These are phyloP conservation scores for Lasiodiplodia sp. DNA, from an alignment of 2,329 filamentous ascomycete species.

Conservation along the genomic window DNA sequence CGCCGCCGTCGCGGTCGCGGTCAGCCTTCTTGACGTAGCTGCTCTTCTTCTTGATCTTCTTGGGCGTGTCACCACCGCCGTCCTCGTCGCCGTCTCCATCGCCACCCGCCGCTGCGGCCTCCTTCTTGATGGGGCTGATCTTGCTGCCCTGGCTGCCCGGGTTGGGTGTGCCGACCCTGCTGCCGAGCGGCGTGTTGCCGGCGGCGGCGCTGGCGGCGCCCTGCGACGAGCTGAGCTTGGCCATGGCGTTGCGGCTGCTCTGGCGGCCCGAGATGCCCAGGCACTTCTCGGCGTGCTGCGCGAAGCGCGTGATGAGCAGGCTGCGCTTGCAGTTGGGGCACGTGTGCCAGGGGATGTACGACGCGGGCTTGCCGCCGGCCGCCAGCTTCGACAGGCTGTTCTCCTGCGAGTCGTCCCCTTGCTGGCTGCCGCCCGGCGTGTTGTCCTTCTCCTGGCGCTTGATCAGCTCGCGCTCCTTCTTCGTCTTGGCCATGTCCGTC, in stretches of 20 bases:
- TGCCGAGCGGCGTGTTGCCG: constrained; percentile 53
- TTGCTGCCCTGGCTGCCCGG: constrained; percentile 45
- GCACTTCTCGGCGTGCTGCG: constrained; percentile 68
- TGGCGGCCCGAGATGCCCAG: constrained; percentile 64
- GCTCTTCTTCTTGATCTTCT: constrained; percentile 60
- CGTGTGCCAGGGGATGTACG: constrained; percentile 61
- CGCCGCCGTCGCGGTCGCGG: constrained; percentile 38
- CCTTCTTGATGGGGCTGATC: constrained; percentile 41
- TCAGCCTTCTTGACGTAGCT: constrained; percentile 51
- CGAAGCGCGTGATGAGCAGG: constrained; percentile 66
- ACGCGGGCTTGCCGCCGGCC: constrained; percentile 54
- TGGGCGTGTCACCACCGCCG: constrained; percentile 51
- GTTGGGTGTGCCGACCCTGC: constrained; percentile 50
- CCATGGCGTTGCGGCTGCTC: constrained; percentile 58
- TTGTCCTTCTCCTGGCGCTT: constrained; percentile 53
- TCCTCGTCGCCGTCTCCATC: constrained; percentile 38
- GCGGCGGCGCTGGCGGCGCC: constrained; percentile 44
- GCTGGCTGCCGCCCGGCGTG: constrained; percentile 49
- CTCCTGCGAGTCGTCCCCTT: constrained; percentile 41
- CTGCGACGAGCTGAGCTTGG: constrained; percentile 42
- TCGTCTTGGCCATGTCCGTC: constrained; percentile 75
- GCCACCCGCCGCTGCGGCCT: constrained; percentile 37
- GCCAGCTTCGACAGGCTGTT: constrained; percentile 56
- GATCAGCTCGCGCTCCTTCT: constrained; percentile 70
- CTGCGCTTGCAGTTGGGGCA: constrained; percentile 69